Base-by-base conservation (phyloP, 305 asterid species). In the Fraxinus angustifolia region DNA sequence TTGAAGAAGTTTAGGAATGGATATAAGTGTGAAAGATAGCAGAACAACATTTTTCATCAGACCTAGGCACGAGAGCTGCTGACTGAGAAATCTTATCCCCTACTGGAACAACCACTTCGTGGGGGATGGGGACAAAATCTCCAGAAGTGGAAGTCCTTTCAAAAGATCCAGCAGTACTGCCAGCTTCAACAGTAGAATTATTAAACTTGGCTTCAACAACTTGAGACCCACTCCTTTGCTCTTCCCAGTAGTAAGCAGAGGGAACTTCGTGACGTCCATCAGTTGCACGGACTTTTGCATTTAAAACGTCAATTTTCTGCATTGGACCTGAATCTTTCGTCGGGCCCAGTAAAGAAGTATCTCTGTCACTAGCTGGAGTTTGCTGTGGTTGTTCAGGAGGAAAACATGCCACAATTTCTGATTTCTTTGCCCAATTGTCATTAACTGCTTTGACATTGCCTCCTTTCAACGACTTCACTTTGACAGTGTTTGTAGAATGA, bases 291-390 rank as follows among this genome's bases (percentile, higher is more conserved):
- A 81, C 87, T 87, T 96, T 96, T 82, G 97, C 97, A 88, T 96
- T 96, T 80, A 96, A 83, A 85, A 90, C 93, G 83, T 94, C 97
- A 82, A 91, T 93, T 84, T 91, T 96, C 83, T 92, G 94, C 87
- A 96, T 90, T 77, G 92, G 88, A 73, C 88, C 85, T 45, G 92
- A 73, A 79, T 90, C 93, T 83, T 89, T 94, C n/a, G 87, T 76
- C 3, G 84, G 45, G 84, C 88, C 85, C 10, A 86, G 87, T 72
- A 85, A 53, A 42, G 84, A 17, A 73, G 93, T 79, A 84, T 83
- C 90, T 82, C 80, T 88, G 81, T 86, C 91, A 79, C 83, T 76
- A 82, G 84, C 87, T 70, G 77, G 73, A 60, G 88, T 76, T 34
- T 62, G 62, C 65, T 85, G 91, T 68, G 85, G 80, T 80, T 80